Percentiles rank a stretch among this genome's conserved stretches.
Conservation (phyloP, 495 filamentous ascomycete species). For the Lasiosphaeris hirsuta region DNA sequence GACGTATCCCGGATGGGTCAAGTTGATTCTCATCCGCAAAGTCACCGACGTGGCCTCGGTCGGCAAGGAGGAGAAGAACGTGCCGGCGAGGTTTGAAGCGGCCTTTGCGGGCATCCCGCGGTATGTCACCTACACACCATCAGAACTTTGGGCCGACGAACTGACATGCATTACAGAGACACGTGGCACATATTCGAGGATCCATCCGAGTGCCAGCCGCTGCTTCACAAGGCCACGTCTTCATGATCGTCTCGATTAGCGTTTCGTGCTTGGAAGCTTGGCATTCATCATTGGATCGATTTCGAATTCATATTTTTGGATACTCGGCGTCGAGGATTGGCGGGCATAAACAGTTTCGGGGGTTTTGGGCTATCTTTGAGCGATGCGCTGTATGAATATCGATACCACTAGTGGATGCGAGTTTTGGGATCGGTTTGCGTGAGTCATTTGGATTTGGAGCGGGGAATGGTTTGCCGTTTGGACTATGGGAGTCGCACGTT, state of each 20-base stretch:
- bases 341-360: no score
- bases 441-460: no score
- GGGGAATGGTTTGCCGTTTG: no score
- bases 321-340: neutral
- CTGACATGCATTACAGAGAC: constrained; percentile 27
- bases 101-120: constrained; percentile 73
- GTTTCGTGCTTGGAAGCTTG: no score
- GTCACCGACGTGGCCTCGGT: constrained; percentile 72
- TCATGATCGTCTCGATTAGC: neutral
- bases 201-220: constrained; percentile 55
- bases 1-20: constrained; percentile 66
- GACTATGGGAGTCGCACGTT: no score
- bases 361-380: no score
- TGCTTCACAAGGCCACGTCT: constrained; percentile 36
- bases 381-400: no score
- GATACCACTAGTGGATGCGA: no score
- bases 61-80: constrained; percentile 68
- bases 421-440: no score
- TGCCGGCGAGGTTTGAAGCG: constrained; percentile 67
- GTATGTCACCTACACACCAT: constrained; percentile 7
- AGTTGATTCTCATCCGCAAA: constrained; percentile 76
- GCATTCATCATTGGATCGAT: no score
- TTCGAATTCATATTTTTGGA: neutral
- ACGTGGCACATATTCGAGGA: constrained; percentile 80
- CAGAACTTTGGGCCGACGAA: neutral